Evolutionary conservation across 768 basidiomycete species (phyloP).

Genomic region (Rickenella mellea): DNA sequence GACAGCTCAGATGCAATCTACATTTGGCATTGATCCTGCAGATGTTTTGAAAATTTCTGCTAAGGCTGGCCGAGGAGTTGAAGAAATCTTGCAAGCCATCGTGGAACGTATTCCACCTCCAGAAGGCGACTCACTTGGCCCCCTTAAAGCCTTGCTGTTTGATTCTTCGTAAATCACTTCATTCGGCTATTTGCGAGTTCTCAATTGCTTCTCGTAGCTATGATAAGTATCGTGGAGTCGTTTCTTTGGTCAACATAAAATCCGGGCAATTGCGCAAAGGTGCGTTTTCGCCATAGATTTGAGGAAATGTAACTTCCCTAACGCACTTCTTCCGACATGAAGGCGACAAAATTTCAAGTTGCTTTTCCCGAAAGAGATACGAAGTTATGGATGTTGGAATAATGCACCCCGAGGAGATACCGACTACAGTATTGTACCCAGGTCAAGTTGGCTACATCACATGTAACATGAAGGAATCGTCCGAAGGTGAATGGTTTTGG

Average conservation of each 20-base stretch:
- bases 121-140: conserved; percentile 34
- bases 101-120: conserved; percentile 83
- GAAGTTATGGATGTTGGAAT: conserved; percentile 84
- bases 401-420: conserved; percentile 83
- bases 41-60: conserved; percentile 81
- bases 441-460: conserved; percentile 86
- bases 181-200: conserved; percentile 8
- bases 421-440: conserved; percentile 54
- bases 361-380: conserved; percentile 78
- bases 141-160: conserved; percentile 81
- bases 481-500: conserved; percentile 54
- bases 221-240: conserved; percentile 92
- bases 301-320: conserved; percentile 52
- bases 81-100: conserved; percentile 68
- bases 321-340: not conserved
- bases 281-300: conserved; percentile 26
- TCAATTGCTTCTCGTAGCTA: conserved; percentile 41
- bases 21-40: conserved; percentile 68
- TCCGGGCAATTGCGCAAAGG: conserved; percentile 33
- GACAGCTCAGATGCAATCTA: conserved; percentile 69
- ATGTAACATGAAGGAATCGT: conserved; percentile 96
- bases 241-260: conserved; percentile 79
- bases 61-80: conserved; percentile 84
- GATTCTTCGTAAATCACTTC: conserved; percentile 68
- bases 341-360: conserved; percentile 89